Conservation (phyloP, 2,329 filamentous ascomycete genomes). For the Ophiocordyceps camponoti-saundersi region DNA sequence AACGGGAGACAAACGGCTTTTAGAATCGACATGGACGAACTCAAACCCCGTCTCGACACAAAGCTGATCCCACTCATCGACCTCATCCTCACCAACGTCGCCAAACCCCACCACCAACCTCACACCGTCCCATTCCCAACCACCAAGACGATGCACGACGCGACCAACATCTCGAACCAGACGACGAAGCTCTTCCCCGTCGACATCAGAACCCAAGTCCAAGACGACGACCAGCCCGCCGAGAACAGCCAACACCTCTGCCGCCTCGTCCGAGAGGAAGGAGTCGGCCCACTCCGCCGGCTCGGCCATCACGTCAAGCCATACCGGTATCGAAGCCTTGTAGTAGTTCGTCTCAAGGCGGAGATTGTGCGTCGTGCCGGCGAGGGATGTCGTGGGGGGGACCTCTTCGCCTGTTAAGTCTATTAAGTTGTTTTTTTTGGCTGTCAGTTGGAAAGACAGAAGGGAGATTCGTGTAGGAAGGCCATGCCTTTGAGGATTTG, state of each 20-base stretch:
- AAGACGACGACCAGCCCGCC: constrained; percentile 37
- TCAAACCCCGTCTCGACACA: constrained; percentile 42
- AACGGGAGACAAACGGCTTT: constrained; percentile 16
- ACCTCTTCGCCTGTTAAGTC: background rate
- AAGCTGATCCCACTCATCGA: constrained; percentile 44
- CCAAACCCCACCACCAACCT: constrained; percentile 40
- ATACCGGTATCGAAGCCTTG: constrained; percentile 41
- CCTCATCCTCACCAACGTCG: constrained; percentile 13
- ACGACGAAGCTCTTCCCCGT: constrained; percentile 12
- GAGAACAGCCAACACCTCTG: constrained; percentile 42
- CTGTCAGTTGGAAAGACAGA: background rate
- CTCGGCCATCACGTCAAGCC: constrained; percentile 44
- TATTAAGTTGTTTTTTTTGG: background rate
- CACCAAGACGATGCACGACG: constrained; percentile 40
- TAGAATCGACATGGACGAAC: constrained; percentile 37
- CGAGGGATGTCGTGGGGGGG: constrained; percentile 8
- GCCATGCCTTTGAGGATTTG: constrained; percentile 34
- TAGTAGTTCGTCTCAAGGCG: constrained; percentile 44
- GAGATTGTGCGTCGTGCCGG: constrained; percentile 42
- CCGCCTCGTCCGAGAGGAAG: constrained; percentile 43
- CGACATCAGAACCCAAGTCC: constrained; percentile 5
- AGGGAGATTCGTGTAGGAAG: background rate
- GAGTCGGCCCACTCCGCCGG: constrained; percentile 37
- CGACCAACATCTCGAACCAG: constrained; percentile 35
- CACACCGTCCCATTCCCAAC: constrained; percentile 48